Conservation (phyloP, 148 eudicot species). For the Agrostemma githago region DNA sequence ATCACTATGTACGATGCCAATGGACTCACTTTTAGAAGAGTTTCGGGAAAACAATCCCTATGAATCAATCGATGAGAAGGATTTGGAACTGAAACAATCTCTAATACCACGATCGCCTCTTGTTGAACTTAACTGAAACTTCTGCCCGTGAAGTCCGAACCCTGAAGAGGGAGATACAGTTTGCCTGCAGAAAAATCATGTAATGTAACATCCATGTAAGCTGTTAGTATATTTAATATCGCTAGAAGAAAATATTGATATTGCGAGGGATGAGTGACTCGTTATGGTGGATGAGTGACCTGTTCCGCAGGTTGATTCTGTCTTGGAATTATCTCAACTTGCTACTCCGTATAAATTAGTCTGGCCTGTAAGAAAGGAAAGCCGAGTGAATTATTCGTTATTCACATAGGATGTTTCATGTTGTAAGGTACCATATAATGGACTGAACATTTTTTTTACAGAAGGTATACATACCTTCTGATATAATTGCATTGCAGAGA, state of each 20-base stretch:
- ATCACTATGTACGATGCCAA: constrained; percentile 76
- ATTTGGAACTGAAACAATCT: constrained; percentile 47
- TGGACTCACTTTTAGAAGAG: constrained; percentile 76
- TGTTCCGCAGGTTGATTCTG: constrained; percentile 48
- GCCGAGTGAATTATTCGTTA: not conserved
- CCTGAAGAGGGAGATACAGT: not conserved
- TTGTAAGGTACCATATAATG: constrained; percentile 10
- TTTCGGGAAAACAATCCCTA: constrained; percentile 74
- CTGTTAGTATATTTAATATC: constrained; percentile 22
- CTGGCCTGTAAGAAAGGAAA: constrained; percentile 1
- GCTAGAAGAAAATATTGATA: constrained; percentile 12
- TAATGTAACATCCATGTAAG: constrained; percentile 34
- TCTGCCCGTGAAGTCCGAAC: constrained; percentile 7
- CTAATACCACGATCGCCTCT: constrained; percentile 83
- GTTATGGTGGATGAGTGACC: constrained; percentile 10
- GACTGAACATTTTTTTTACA: not conserved
- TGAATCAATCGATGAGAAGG: constrained; percentile 74
- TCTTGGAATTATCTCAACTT: constrained; percentile 49
- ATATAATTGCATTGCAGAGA: not conserved
- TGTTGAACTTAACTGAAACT: constrained; percentile 49
- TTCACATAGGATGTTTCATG: constrained; percentile 12
- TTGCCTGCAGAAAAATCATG: not conserved
- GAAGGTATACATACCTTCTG: not conserved
- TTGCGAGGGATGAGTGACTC: not conserved
- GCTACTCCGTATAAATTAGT: not conserved